Evolutionary conservation across 2,329 filamentous ascomycete genomes (phyloP), one percentile per base, ranked within the genome.

Genomic region (Cladosporium sp.): DNA sequence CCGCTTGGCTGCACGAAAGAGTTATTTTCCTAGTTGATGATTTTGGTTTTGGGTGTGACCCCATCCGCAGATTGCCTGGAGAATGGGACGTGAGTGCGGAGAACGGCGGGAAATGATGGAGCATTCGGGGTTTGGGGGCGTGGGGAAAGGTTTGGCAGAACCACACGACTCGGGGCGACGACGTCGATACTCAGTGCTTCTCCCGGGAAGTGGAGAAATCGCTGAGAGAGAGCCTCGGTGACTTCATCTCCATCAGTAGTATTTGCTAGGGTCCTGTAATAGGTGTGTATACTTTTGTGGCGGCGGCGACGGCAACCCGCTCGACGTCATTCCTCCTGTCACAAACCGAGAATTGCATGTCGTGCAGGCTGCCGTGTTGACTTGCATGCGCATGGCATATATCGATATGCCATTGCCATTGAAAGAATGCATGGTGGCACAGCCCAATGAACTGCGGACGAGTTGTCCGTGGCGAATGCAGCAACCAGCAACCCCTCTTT

Each of bases 1-100:
- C 15, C 18, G 27, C 45, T 48, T 48, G 45, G 45, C 45, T n/a
- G 17, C 15, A 13, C 44, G 30, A 11, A n/a, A 32, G 8, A 32
- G n/a, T n/a, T n/a, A n/a, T n/a, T n/a, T n/a, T n/a, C n/a, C n/a
- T n/a, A n/a, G n/a, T n/a, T n/a, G n/a, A n/a, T n/a, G n/a, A n/a
- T n/a, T n/a, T n/a, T n/a, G n/a, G n/a, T n/a, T n/a, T n/a, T n/a
- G n/a, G n/a, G n/a, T n/a, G n/a, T n/a, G n/a, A 27, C 22, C 22
- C 22, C 22, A 9, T 27, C 22, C 4, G 22, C 9, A n/a, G 22
- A 27, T 4, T 4, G 22, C 22, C 5, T 27, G 22, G 9, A 27
- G 5, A 5, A 27, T 27, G 22, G 22, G 22, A 5, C 22, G 22
- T 27, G 22, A 27, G 22, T 27, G 22, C 22, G 22, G 22, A 27